Evolutionary conservation across 257 asterid species (phyloP).

Genomic region (Solanum clarkiae): DNA sequence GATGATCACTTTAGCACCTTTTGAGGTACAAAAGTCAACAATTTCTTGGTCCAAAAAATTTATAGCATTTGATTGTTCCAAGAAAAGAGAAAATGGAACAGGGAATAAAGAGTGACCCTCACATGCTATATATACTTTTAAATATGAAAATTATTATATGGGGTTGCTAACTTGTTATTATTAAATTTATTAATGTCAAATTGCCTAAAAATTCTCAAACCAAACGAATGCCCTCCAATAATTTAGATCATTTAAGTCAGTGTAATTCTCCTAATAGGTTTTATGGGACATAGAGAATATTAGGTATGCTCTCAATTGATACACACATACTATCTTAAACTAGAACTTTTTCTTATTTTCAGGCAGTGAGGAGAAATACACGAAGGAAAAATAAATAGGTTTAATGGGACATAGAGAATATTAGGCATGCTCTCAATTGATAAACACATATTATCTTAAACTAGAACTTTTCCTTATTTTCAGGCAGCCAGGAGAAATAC

Average conservation of each 20-base stretch:
- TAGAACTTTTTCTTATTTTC: no score
- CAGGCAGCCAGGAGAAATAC: no score
- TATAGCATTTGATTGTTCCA: no score
- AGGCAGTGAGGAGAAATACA: no score
- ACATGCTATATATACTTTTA: not conserved
- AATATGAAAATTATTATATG: not conserved
- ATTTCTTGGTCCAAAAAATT: no score
- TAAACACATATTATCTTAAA: not conserved
- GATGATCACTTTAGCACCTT: no score
- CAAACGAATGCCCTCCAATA: not conserved
- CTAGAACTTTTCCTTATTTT: no score
- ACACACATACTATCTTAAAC: not conserved
- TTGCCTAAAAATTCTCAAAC: not conserved
- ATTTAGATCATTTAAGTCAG: not conserved
- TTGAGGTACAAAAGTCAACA: no score
- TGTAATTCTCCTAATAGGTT: not conserved
- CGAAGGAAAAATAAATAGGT: no score
- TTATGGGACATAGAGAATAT: not conserved
- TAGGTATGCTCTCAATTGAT: not conserved
- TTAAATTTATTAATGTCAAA: not conserved
- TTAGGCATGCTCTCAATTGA: not conserved
- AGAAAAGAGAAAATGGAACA: no score
- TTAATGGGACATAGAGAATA: not conserved
- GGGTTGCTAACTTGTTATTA: not conserved
- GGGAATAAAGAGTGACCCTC: not conserved